Percentiles rank a stretch among this genome's conserved stretches.
These are phyloP conservation scores for Begonia masoniana DNA, from an alignment of 306 rosid genomes.

Conservation along the genomic window DNA sequence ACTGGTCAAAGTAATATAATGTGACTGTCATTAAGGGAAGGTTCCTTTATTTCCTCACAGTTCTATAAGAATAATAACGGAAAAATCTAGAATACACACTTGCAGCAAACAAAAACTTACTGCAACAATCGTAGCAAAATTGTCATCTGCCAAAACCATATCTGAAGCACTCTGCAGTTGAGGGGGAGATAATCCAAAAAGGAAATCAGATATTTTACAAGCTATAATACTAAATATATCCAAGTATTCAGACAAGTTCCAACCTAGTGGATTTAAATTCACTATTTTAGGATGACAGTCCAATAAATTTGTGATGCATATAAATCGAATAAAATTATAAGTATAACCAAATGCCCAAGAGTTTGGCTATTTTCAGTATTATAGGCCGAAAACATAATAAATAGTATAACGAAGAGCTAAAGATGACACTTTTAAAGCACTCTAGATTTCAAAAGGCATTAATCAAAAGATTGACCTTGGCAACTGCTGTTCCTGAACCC, in stretches of 20 bases:
- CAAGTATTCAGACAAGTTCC: too few relatives aligned
- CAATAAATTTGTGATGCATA: too few relatives aligned
- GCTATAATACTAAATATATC: too few relatives aligned
- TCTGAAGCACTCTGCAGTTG: slow-evolving; percentile 75
- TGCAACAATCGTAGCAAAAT: slow-evolving; percentile 93
- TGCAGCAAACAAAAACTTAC: slow-evolving; percentile 31
- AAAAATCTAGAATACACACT: not conserved
- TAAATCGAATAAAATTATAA: too few relatives aligned
- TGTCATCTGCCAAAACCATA: slow-evolving; percentile 97
- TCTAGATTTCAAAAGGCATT: not conserved
- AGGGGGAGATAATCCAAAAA: not conserved
- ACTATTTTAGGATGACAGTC: too few relatives aligned
- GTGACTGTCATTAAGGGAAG: too few relatives aligned
- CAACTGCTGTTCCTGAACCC: slow-evolving; percentile 99
- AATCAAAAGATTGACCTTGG: slow-evolving; percentile 47
- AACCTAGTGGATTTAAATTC: too few relatives aligned
- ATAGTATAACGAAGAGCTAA: not conserved
- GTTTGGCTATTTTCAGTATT: not conserved
- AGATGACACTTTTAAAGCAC: not conserved
- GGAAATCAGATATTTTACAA: too few relatives aligned
- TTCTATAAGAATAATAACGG: too few relatives aligned
- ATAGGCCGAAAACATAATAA: not conserved
- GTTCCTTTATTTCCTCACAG: too few relatives aligned
- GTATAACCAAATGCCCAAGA: too few relatives aligned
- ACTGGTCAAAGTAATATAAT: slow-evolving; percentile 1